Evolutionary conservation across 805 yeast genomes (phyloP).

Genomic region (Wickerhamiella azymoides): DNA sequence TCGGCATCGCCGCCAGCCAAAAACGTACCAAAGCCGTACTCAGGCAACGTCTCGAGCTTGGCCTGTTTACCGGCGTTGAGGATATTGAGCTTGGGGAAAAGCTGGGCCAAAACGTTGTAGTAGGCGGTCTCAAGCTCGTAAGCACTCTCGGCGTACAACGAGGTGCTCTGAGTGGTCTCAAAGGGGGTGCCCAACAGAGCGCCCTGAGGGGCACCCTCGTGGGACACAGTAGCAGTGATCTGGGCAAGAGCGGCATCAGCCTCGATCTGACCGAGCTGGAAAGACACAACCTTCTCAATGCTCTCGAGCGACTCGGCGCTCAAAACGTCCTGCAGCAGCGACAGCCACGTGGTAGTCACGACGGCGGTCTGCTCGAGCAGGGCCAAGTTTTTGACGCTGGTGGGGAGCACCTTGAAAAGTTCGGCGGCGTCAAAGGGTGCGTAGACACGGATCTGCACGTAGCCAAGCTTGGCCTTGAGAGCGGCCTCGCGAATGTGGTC

Average conservation of each 20-base stretch:
- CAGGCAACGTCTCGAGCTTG: conserved; percentile 49
- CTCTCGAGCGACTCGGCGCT: conserved; percentile 29
- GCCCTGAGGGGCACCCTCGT: conserved; percentile 46
- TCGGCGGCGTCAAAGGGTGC: conserved; percentile 56
- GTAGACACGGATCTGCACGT: conserved; percentile 48
- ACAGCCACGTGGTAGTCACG: conserved; percentile 39
- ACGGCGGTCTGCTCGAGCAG: conserved; percentile 52
- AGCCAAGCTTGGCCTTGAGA: conserved; percentile 28
- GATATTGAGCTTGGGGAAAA: conserved; percentile 44
- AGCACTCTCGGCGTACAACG: conserved; percentile 27
- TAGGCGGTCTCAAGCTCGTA: conserved; percentile 58
- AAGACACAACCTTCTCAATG: conserved; percentile 35
- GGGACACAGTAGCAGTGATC: conserved; percentile 38
- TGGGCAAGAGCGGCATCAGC: conserved; percentile 32
- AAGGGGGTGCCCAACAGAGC: conserved; percentile 36
- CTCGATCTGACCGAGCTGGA: conserved; percentile 37
- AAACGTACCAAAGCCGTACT: conserved; percentile 73
- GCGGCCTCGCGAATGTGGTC: conserved; percentile 28
- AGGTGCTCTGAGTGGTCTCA: conserved; percentile 23
- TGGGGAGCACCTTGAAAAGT: conserved; percentile 39
- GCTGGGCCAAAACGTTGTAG: conserved; percentile 56
- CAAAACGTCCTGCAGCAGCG: conserved; percentile 64
- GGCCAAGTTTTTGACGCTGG: conserved; percentile 40
- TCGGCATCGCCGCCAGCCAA: conserved; percentile 39
- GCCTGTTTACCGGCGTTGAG: conserved; percentile 41